Conservation (phyloP, 768 basidiomycete species). For the Galerina marginata region DNA sequence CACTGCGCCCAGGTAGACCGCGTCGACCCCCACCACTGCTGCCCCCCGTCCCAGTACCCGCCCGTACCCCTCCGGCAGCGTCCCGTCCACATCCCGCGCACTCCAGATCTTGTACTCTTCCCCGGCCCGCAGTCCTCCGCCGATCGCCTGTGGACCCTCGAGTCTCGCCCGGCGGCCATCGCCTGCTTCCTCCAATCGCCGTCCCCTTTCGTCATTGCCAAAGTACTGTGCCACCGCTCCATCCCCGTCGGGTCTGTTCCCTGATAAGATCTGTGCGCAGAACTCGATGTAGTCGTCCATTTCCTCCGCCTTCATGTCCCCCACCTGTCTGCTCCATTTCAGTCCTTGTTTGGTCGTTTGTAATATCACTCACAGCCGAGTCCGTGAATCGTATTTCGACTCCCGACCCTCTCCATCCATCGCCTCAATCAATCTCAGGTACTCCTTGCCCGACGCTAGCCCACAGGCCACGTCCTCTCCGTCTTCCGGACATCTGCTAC, state of each 20-base stretch:
- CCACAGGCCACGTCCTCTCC: slow-evolving; percentile 63
- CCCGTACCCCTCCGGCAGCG: slow-evolving; percentile 54
- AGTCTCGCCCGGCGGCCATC: slow-evolving; percentile 12
- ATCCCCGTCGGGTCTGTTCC: slow-evolving; percentile 12
- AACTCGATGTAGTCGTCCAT: slow-evolving; percentile 73
- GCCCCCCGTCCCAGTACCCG: slow-evolving; percentile 57
- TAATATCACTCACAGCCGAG: slow-evolving; percentile 47
- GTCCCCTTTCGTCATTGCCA: slow-evolving; percentile 3
- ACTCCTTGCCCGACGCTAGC: slow-evolving; percentile 57
- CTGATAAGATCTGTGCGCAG: slow-evolving; percentile 56
- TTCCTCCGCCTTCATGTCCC: slow-evolving; percentile 53
- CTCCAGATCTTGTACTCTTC: slow-evolving; percentile 68
- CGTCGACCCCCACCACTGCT: slow-evolving; percentile 58
- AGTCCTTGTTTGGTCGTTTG: background rate
- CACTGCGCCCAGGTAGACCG: slow-evolving; percentile 55
- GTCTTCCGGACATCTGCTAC: slow-evolving; percentile 47
- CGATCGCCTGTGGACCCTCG: slow-evolving; percentile 13
- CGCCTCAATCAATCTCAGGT: slow-evolving; percentile 46
- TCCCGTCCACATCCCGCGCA: slow-evolving; percentile 69
- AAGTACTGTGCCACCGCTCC: slow-evolving; percentile 16
- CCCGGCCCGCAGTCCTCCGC: slow-evolving; percentile 50
- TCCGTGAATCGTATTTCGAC: slow-evolving; percentile 48
- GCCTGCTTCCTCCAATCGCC: slow-evolving; percentile 1
- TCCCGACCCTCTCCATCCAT: slow-evolving; percentile 35
- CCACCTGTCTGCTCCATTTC: slow-evolving; percentile 50